A percentile compares a stretch with the other conserved stretches of the same genome.
Conservation (phyloP, 2,329 filamentous ascomycete genomes). For the Ploettnerulaceae sp. region DNA sequence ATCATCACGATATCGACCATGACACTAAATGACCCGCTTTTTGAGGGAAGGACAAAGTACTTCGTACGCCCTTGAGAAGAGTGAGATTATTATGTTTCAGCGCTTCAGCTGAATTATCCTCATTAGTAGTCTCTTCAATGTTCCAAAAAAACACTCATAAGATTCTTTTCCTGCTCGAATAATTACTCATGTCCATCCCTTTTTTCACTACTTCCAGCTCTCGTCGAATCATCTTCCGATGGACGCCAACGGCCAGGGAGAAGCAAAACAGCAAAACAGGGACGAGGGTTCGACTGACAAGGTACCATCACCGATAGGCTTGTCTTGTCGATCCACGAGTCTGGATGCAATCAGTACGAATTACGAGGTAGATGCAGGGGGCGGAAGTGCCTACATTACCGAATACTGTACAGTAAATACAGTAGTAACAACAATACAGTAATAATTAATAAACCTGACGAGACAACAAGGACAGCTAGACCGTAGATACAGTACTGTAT, state of each 20-base stretch:
- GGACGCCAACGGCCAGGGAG: not conserved
- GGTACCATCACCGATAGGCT: slow-evolving; percentile 15
- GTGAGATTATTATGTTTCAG: too few species aligned
- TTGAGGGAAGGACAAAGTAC: not conserved
- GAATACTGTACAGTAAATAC: not conserved
- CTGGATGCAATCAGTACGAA: too few species aligned
- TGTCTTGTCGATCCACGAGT: slow-evolving; percentile 13
- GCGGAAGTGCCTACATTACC: not conserved
- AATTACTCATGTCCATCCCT: too few species aligned
- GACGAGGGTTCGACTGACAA: slow-evolving; percentile 5
- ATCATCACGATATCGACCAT: slow-evolving; percentile 7
- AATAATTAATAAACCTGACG: too few species aligned
- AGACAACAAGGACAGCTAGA: too few species aligned
- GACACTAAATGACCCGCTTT: slow-evolving; percentile 6
- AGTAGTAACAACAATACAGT: slow-evolving; percentile 1
- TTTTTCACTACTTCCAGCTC: not conserved
- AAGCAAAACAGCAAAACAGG: slow-evolving; percentile 6
- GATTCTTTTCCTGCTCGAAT: slow-evolving; percentile 3
- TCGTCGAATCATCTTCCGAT: slow-evolving; percentile 9
- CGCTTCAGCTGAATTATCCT: too few species aligned
- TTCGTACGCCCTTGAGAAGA: not conserved
- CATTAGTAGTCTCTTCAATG: not conserved
- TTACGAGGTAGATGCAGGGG: not conserved
- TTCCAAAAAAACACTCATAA: slow-evolving; percentile 11
- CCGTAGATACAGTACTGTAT: not conserved